These are phyloP conservation scores for Prunus campanulata DNA, from an alignment of 306 rosid species.

Conservation along the genomic window DNA sequence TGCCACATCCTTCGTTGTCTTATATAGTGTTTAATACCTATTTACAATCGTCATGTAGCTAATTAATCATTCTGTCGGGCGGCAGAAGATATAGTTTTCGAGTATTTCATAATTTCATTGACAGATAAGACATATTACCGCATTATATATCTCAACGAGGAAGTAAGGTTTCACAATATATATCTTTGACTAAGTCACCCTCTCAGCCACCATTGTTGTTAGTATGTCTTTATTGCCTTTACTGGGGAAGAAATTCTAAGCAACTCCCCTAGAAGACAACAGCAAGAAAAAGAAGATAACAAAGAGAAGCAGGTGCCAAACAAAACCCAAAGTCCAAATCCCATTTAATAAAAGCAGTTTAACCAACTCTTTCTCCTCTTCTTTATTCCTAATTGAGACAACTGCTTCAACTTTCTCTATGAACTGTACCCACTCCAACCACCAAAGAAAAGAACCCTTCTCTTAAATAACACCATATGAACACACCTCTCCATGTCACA, in stretches of 20 bases:
- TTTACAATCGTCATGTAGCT: neutral
- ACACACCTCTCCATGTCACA: neutral
- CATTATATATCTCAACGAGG: too few species aligned
- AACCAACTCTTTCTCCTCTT: constrained; percentile 23
- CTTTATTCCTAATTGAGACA: constrained; percentile 1
- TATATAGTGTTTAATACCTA: neutral
- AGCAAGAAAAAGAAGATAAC: neutral
- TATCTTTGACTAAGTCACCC: neutral
- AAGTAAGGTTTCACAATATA: neutral
- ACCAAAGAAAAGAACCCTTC: constrained; percentile 11
- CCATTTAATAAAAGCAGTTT: constrained; percentile 22
- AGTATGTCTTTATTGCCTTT: neutral
- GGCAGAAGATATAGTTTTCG: neutral
- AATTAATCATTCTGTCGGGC: neutral
- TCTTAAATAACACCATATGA: neutral
- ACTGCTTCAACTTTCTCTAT: constrained; percentile 34
- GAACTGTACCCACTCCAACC: constrained; percentile 33
- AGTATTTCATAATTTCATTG: neutral
- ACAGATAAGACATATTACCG: too few species aligned
- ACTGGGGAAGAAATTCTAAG: neutral
- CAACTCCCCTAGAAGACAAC: neutral
- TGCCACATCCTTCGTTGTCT: neutral
- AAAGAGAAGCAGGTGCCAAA: too few species aligned
- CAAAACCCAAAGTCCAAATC: too few species aligned
- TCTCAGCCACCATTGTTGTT: neutral